Conservation (phyloP, 148 eudicot genomes). For the Rhododendron mucronatum region DNA sequence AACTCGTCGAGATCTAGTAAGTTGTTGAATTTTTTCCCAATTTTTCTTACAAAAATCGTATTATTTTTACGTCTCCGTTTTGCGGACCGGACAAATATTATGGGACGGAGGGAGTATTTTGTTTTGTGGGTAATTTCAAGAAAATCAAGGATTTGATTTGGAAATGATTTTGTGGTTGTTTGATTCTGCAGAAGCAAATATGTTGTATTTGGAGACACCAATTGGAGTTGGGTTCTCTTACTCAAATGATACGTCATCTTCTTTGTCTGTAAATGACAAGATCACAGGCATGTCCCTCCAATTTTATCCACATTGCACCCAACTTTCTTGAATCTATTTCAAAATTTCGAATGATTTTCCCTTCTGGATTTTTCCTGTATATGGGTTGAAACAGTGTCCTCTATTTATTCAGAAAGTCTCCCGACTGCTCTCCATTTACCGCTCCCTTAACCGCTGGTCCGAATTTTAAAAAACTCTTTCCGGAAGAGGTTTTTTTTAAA, state of each 20-base stretch:
- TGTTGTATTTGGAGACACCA: constrained; percentile 28
- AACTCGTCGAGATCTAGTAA: no score
- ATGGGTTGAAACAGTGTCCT: background rate
- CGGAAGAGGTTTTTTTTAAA: no score
- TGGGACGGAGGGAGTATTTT: no score
- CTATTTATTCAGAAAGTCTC: no score
- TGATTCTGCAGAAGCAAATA: constrained; percentile 23
- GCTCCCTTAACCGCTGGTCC: no score
- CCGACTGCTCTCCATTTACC: no score
- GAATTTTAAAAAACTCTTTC: no score
- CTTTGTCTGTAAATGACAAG: constrained; percentile 19
- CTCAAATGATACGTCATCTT: constrained; percentile 18
- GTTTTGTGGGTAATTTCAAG: background rate
- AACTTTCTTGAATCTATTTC: background rate
- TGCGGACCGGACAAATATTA: no score
- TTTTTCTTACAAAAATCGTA: no score
- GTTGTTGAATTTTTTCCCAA: no score
- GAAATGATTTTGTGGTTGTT: background rate
- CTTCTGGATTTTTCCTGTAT: background rate
- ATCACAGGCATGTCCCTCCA: constrained; percentile 19
- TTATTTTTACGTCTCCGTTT: no score
- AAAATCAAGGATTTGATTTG: background rate
- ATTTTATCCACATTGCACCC: background rate
- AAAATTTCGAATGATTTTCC: background rate
- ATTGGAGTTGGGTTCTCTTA: constrained; percentile 30